Evolutionary conservation across 768 basidiomycete species (phyloP), one percentile per base, ranked within the genome.

Genomic region (Trametes villosa): DNA sequence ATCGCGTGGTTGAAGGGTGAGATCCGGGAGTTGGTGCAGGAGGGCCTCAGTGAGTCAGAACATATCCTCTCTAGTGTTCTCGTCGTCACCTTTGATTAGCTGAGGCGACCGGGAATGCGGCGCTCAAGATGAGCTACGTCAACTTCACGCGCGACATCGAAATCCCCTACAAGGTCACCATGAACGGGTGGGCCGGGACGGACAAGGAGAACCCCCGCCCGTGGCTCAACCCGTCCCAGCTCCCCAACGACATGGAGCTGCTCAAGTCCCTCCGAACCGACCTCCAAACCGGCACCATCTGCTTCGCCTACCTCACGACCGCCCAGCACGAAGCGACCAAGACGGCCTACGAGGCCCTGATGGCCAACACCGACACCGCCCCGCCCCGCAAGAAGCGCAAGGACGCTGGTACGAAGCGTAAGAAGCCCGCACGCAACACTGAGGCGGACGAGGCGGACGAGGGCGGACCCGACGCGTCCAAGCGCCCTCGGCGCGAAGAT

Each of bases 101-200:
- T 27, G 24, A 29, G 27, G 20, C 20, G 5, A 36, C 34, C 18
- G 22, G 49, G 20, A 34, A 51, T 27, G n/a, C 11, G 15, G 20
- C 3, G 11, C 11, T 20, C 12, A 24, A 4, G 5, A 51, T 51
- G 49, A 51, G 49, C 33, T 51, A 51, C 17, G 33, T 38, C 22
- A 29, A 51, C 7, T 51, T 22, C 49, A 51, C 49, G 20, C 49
- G 34, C 49, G 49, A 51, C 24, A 36, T 51, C 34, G 12, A 51
- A 17, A 13, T 51, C 34, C 5, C 18, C 20, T 26, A 51, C 27
- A 34, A n/a, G 11, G 22, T 51, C 22, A 36, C 34, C n/a, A 22
- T 51, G 17, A 20, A 18, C 7, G 49, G 49, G 5, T 51, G 49
- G 49, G 12, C 45, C n/a, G n/a, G n/a, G n/a, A n/a, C n/a, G n/a